Percentiles rank a stretch among this genome's conserved stretches.
phyloP scores from a whole-genome alignment of 2,329 filamentous ascomycete genomes.

The Ceratocystis papillata region DNA sequence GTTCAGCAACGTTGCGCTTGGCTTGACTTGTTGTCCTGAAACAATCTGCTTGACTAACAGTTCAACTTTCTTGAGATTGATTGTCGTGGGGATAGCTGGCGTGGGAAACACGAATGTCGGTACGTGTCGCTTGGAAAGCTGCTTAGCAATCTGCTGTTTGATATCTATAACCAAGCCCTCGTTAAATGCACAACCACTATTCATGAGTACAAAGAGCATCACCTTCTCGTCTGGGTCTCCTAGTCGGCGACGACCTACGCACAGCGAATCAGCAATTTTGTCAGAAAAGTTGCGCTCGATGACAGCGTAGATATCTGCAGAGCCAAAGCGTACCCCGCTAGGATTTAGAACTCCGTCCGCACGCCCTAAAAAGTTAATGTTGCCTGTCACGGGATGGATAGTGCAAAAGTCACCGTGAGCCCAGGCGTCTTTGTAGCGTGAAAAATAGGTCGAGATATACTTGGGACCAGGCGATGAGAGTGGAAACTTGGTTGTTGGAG shows the following conservation, averaged over 20 bases:
- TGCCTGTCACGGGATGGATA: slow-evolving; percentile 55
- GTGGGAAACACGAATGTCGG: slow-evolving; percentile 71
- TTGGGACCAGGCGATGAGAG: slow-evolving; percentile 39
- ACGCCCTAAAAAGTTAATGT: slow-evolving; percentile 56
- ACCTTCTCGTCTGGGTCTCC: slow-evolving; percentile 44
- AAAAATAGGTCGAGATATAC: slow-evolving; percentile 52
- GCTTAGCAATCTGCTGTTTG: slow-evolving; percentile 53
- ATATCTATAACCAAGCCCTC: slow-evolving; percentile 45
- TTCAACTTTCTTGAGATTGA: slow-evolving; percentile 80
- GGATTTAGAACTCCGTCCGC: slow-evolving; percentile 75
- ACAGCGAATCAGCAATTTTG: slow-evolving; percentile 59
- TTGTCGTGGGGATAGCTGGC: slow-evolving; percentile 68
- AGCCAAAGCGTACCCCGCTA: slow-evolving; percentile 66
- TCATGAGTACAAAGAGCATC: slow-evolving; percentile 47
- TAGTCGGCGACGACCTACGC: slow-evolving; percentile 63
- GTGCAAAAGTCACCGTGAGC: slow-evolving; percentile 73
- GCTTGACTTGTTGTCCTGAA: slow-evolving; percentile 60
- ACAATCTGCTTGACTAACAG: slow-evolving; percentile 77
- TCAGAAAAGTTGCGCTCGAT: slow-evolving; percentile 55
- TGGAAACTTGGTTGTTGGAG: slow-evolving; percentile 25
- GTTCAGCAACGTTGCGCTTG: slow-evolving; percentile 66
- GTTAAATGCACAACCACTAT: slow-evolving; percentile 46
- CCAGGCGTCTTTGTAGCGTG: slow-evolving; percentile 58
- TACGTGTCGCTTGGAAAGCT: slow-evolving; percentile 62
- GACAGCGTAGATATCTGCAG: slow-evolving; percentile 68